Conservation (phyloP, 495 filamentous ascomycete species). For the Immersiella caudata region DNA sequence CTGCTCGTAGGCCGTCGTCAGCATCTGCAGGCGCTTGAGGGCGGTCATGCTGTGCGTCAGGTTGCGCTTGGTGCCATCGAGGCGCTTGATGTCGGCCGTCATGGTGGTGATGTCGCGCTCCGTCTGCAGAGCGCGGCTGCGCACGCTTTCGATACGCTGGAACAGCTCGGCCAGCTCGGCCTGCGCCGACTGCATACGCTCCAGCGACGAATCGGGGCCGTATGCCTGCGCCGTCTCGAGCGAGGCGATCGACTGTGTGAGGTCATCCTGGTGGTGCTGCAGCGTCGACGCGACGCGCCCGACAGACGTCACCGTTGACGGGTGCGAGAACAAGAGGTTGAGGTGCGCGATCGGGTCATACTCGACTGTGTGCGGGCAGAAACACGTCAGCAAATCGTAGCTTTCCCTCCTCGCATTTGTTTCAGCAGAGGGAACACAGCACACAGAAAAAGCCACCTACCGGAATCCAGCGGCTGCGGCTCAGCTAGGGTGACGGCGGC, state of each 20-base stretch:
- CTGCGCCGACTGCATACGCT: slow-evolving; percentile 88
- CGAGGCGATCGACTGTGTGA: slow-evolving; percentile 75
- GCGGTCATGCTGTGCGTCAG: slow-evolving; percentile 97
- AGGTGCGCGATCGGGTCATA: slow-evolving; percentile 94
- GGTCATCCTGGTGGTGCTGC: slow-evolving; percentile 76
- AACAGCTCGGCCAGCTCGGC: slow-evolving; percentile 87
- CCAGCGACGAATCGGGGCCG: slow-evolving; percentile 83
- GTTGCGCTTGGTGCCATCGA: slow-evolving; percentile 96
- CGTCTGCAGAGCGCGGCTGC: slow-evolving; percentile 84
- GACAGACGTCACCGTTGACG: slow-evolving; percentile 81
- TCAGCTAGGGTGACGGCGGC: slow-evolving; percentile 36
- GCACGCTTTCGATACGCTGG: slow-evolving; percentile 92
- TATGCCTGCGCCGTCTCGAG: slow-evolving; percentile 81
- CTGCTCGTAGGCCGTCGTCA: slow-evolving; percentile 98
- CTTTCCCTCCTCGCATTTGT: background rate
- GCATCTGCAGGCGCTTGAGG: slow-evolving; percentile 95
- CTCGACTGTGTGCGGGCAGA: slow-evolving; percentile 61
- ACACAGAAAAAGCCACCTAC: slow-evolving; percentile 34
- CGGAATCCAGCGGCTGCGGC: slow-evolving; percentile 53
- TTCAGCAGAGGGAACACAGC: background rate
- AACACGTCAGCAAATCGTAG: slow-evolving; percentile 35
- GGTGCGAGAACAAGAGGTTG: slow-evolving; percentile 91
- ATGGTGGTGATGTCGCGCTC: slow-evolving; percentile 97
- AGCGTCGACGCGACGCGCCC: slow-evolving; percentile 70
- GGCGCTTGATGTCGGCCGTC: slow-evolving; percentile 98